Base-by-base conservation (phyloP, 306 rosid species). In the Astragalus membranaceus region DNA sequence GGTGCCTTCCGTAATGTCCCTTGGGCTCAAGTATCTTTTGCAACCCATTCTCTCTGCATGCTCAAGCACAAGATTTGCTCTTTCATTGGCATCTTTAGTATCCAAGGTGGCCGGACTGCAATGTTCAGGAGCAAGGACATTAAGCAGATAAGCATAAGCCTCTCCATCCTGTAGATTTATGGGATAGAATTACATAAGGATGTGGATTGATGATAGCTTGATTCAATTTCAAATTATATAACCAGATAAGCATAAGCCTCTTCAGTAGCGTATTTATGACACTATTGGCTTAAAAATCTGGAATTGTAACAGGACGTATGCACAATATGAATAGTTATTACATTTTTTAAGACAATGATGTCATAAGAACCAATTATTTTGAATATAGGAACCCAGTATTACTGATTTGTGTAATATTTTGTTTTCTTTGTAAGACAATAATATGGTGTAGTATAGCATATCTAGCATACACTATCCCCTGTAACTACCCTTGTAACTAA, bases 21-120 rank as follows among this genome's bases (percentile, higher is more conserved):
- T 89, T 2, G 99, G 78, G 39, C 85, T 43, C 70, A 95, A 79
- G 81, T 91, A 91, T 86, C 96, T 80, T 83, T 91, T 95, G 84
- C 99, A 95, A 52, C 85, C 88, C 95, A 95, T 88, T 85, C 78
- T 83, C 88, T 95, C 99, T 3, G 99, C 99, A 82, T 95, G 99
- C 54, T 95, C 99, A 72, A 95, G 88, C 66, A 91, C 86, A 66
- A 91, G 64, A 73, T 86, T 77, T 43, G 93, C 96, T 80, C 97
- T 87, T 74, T 89, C 89, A 47, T 49, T 26, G 15, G 85, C 75
- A 70, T 88, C 89, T 79, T 86, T 87, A 54, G 88, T 49, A 76
- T 87, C 97, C 85, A 95, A 83, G 64, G 97, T 91, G 69, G 84
- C 60, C 3, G 96, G 89, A 72, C 32, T 89, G 81, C 96, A 85